Percentiles rank a stretch among this genome's conserved stretches.
Conservation (phyloP, 2,329 filamentous ascomycete species). For the Pyricularia sp. region DNA sequence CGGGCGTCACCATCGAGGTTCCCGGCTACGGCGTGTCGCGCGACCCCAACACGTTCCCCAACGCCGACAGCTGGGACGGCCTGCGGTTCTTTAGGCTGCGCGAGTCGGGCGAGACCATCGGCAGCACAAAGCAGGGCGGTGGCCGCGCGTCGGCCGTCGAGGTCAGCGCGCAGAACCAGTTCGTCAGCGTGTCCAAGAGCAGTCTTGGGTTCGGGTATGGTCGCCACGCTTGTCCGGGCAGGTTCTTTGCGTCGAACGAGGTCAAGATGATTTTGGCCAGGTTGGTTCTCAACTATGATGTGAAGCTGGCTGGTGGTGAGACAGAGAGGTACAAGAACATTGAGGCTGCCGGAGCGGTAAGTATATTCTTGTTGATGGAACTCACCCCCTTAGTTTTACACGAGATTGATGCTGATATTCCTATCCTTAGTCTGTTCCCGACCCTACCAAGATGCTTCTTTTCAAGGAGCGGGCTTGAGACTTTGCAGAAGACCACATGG, state of each 20-base stretch:
- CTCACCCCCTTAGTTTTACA: background rate
- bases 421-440: background rate
- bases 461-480: conserved; percentile 2
- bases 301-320: conserved; percentile 14
- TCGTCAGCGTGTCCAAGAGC: conserved; percentile 24
- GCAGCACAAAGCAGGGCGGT: background rate
- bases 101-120: conserved; percentile 9
- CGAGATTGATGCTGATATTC: background rate
- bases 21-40: conserved; percentile 24
- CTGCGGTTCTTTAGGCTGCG: conserved; percentile 28
- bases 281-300: conserved; percentile 19
- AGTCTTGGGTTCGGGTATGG: conserved; percentile 29
- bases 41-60: conserved; percentile 25
- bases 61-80: conserved; percentile 27
- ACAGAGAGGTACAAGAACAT: conserved; percentile 17
- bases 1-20: conserved; percentile 32
- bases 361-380: background rate
- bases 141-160: conserved; percentile 13
- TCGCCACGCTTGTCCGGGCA: conserved; percentile 27
- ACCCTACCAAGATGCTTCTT: background rate
- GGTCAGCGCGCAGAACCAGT: conserved; percentile 26
- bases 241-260: conserved; percentile 28
- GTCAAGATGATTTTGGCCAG: conserved; percentile 25
- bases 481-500: background rate
- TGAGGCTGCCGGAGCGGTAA: conserved; percentile 10